Conservation (phyloP, 164 flowering plant species). For the Litsea cubeba region DNA sequence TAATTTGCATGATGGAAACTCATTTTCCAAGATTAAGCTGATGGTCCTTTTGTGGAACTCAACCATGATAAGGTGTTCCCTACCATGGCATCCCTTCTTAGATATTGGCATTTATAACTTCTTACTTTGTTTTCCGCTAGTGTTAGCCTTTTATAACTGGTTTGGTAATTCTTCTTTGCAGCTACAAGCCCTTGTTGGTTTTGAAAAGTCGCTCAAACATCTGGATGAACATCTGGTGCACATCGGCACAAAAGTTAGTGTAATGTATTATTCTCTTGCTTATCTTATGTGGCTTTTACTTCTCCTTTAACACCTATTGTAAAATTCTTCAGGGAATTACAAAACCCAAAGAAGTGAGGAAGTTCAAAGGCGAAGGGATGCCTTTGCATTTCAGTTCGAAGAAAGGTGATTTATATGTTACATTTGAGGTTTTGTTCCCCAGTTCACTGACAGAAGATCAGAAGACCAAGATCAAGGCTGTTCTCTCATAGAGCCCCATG, state of each 20-base stretch:
- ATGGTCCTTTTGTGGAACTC: too few relatives aligned
- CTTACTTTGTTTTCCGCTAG: too few relatives aligned
- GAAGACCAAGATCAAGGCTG: conserved; percentile 72
- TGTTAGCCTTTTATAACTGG: neutral
- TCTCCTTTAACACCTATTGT: neutral
- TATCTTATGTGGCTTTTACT: neutral
- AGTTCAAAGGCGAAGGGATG: conserved; percentile 96
- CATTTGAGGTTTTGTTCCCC: conserved; percentile 90
- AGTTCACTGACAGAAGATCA: conserved; percentile 80
- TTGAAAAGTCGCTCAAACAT: conserved; percentile 88
- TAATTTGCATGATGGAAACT: too few relatives aligned
- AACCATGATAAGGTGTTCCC: too few relatives aligned
- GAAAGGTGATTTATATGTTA: conserved; percentile 84
- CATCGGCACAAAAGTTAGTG: conserved; percentile 68
- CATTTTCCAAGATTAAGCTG: too few relatives aligned
- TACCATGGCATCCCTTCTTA: too few relatives aligned
- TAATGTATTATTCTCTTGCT: neutral
- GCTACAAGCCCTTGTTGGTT: conserved; percentile 99
- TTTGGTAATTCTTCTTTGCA: conserved; percentile 17
- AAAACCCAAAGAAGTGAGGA: conserved; percentile 89
- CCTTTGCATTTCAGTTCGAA: conserved; percentile 78
- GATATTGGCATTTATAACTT: too few relatives aligned
- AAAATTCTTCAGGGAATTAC: conserved; percentile 68
- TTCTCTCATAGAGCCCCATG: conserved; percentile 39
- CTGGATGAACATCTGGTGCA: conserved; percentile 89